Evolutionary conservation across 495 filamentous ascomycete species (phyloP).

Genomic region (Penicillium paxilli): DNA sequence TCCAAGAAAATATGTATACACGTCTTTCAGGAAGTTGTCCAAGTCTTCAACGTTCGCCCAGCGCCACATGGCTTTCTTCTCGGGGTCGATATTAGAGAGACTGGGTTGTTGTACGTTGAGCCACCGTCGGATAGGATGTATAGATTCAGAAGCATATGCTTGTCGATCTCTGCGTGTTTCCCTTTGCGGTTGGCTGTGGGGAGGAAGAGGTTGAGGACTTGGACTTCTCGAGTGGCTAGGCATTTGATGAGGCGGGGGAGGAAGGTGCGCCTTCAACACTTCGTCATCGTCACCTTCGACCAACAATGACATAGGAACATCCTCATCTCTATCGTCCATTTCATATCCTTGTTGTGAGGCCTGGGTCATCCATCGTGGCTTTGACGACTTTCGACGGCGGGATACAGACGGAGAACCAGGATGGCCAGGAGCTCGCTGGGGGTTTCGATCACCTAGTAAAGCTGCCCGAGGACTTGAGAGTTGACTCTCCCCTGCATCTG

Average conservation of each 20-base stretch:
- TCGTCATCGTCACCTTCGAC: slow-evolving; percentile 61
- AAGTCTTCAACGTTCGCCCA: slow-evolving; percentile 94
- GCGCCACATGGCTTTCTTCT: slow-evolving; percentile 87
- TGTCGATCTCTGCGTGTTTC: slow-evolving; percentile 64
- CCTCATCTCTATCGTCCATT: slow-evolving; percentile 81
- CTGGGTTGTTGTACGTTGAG: slow-evolving; percentile 37
- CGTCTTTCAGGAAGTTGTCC: slow-evolving; percentile 85
- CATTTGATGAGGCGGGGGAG: slow-evolving; percentile 36
- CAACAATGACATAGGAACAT: slow-evolving; percentile 86
- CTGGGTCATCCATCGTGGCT: slow-evolving; percentile 35
- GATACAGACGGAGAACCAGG: slow-evolving; percentile 18
- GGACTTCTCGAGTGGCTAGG: slow-evolving; percentile 23
- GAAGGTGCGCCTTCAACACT: slow-evolving; percentile 33
- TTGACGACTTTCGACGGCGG: slow-evolving; percentile 30
- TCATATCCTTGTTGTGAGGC: slow-evolving; percentile 33
- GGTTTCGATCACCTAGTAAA: slow-evolving; percentile 24
- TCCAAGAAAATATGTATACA: slow-evolving; percentile 86
- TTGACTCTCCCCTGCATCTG: slow-evolving; percentile 61
- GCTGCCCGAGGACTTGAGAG: slow-evolving; percentile 57
- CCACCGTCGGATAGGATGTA: slow-evolving; percentile 30
- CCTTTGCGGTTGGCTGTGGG: slow-evolving; percentile 58
- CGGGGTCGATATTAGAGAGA: slow-evolving; percentile 60
- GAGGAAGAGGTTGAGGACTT: slow-evolving; percentile 49
- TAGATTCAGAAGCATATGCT: slow-evolving; percentile 33
- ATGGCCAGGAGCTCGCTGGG: slow-evolving; percentile 12